Percentiles rank a stretch among this genome's conserved stretches.
Conservation (phyloP, 345 rosid genomes). For the Rhodamnia rubescens region DNA sequence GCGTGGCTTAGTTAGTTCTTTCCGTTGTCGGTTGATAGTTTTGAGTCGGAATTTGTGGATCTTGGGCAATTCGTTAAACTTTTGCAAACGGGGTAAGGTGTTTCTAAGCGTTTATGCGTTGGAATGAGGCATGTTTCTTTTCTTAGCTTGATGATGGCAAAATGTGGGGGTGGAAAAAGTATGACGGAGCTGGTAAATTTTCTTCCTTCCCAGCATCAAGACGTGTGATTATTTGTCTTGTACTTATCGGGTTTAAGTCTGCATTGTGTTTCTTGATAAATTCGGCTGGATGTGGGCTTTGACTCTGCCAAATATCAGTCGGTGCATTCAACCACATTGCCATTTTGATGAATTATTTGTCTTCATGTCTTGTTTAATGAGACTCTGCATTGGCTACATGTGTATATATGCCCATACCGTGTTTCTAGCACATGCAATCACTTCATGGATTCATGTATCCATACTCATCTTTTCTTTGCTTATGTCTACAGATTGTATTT, state of each 20-base stretch:
- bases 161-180: background rate
- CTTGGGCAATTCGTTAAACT: background rate
- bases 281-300: background rate
- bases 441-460: background rate
- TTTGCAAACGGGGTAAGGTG: background rate
- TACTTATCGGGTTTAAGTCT: background rate
- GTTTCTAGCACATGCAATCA: background rate
- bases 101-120: background rate
- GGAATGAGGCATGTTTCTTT: background rate
- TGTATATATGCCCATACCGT: background rate
- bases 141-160: background rate
- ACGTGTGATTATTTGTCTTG: background rate
- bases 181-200: background rate
- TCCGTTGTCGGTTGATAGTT: background rate
- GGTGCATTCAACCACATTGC: background rate
- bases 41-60: background rate
- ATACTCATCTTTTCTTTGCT: background rate
- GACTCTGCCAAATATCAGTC: background rate
- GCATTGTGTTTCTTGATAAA: background rate
- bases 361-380: background rate
- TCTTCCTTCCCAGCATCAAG: background rate
- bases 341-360: background rate
- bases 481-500: background rate
- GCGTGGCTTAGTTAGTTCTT: background rate
- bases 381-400: background rate